Percentiles rank a stretch among this genome's conserved stretches.
Conservation (phyloP, 306 rosid genomes). For the Notholithocarpus densiflorus region DNA sequence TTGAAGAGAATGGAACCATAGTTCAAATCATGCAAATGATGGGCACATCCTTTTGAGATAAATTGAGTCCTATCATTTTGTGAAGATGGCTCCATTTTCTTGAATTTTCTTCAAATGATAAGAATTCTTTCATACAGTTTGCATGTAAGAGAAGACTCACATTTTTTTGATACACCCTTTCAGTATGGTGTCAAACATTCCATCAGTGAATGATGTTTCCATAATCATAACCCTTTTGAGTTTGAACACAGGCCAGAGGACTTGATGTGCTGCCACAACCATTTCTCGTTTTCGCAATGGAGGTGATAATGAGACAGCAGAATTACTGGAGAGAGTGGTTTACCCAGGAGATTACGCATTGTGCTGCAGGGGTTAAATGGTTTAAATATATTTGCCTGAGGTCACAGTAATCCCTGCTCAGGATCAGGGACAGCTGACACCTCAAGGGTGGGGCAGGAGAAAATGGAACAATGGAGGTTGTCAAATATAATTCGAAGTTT, state of each 20-base stretch:
- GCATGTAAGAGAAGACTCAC: neutral
- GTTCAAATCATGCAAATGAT: neutral
- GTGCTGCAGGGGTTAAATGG: slow-evolving; percentile 88
- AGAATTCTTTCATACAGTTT: neutral
- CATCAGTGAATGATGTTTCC: neutral
- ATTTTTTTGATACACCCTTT: neutral
- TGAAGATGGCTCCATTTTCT: neutral
- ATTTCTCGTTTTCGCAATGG: slow-evolving; percentile 60
- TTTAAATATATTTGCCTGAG: slow-evolving; percentile 66
- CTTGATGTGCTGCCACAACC: slow-evolving; percentile 78
- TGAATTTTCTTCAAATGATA: neutral
- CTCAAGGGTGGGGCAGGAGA: slow-evolving; percentile 16
- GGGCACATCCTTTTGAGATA: neutral
- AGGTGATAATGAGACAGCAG: slow-evolving; percentile 65
- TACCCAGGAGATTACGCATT: slow-evolving; percentile 80
- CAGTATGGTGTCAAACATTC: neutral
- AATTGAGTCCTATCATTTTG: neutral
- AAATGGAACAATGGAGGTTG: slow-evolving; percentile 22
- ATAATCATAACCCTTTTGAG: slow-evolving; percentile 5
- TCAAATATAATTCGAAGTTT: slow-evolving; percentile 58
- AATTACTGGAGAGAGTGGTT: slow-evolving; percentile 68
- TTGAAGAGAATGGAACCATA: neutral
- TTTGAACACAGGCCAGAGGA: slow-evolving; percentile 68
- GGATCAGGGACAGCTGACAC: slow-evolving; percentile 12
- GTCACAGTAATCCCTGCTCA: slow-evolving; percentile 13